phyloP scores from a whole-genome alignment of 345 rosid genomes.

The Ricinus communis region DNA sequence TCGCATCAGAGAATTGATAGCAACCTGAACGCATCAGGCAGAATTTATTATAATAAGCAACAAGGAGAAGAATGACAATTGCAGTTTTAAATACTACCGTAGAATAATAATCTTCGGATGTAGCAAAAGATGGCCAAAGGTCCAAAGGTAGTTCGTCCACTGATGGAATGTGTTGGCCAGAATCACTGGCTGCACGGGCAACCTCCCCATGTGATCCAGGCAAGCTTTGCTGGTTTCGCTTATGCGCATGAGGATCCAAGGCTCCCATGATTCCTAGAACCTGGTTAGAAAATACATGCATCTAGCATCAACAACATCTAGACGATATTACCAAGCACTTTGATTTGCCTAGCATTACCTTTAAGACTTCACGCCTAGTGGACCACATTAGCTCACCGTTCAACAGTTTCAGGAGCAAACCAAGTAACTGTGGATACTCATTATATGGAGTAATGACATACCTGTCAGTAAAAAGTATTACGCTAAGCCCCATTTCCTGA shows the following conservation, averaged over 20 bases:
- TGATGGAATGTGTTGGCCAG: conserved; percentile 86
- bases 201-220: conserved; percentile 90
- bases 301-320: conserved; percentile 27
- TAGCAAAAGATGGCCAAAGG: conserved; percentile 89
- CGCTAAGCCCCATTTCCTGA: too few relatives aligned
- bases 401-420: conserved; percentile 90
- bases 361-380: conserved; percentile 94
- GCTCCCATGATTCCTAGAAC: conserved; percentile 99
- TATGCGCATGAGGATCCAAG: conserved; percentile 92
- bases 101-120: conserved; percentile 94
- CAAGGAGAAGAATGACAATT: conserved; percentile 16
- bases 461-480: conserved; percentile 37
- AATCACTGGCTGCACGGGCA: conserved; percentile 81
- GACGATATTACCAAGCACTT: conserved; percentile 17
- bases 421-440: conserved; percentile 88
- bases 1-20: conserved; percentile 95
- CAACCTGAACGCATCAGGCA: conserved; percentile 58
- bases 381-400: conserved; percentile 96
- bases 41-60: conserved; percentile 23
- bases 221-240: conserved; percentile 76
- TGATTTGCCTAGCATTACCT: conserved; percentile 52
- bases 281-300: too few relatives aligned
- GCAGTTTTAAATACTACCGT: conserved; percentile 52
- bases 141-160: conserved; percentile 89
- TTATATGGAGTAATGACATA: conserved; percentile 94